phyloP scores from a whole-genome alignment of 2,329 filamentous ascomycete species.

The Didymella glomerata region DNA sequence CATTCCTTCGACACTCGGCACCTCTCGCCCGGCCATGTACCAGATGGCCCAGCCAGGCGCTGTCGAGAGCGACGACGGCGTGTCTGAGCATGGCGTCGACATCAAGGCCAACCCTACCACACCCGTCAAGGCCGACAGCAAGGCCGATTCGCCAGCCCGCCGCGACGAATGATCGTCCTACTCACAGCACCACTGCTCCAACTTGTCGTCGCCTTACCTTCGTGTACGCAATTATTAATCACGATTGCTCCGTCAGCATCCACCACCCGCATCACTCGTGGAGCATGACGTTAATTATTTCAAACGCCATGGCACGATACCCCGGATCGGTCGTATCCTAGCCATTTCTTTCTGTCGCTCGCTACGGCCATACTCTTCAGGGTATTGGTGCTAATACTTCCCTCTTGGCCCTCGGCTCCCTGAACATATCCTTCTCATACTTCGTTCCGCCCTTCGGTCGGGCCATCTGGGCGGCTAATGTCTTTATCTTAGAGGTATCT shows the following conservation, averaged over 20 bases:
- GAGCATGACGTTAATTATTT: conserved; percentile 25
- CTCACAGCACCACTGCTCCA: conserved; percentile 7
- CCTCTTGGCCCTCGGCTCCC: conserved; percentile 25
- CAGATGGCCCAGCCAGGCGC: conserved; percentile 37
- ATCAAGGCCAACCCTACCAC: conserved; percentile 47
- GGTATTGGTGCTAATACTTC: conserved; percentile 34
- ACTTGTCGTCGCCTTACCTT: conserved; percentile 26
- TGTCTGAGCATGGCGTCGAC: conserved; percentile 41
- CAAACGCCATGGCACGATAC: conserved; percentile 21
- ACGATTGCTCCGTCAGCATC: conserved; percentile 40
- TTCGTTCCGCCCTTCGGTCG: conserved; percentile 23
- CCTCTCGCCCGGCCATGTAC: conserved; percentile 42
- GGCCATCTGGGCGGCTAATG: conserved; percentile 27
- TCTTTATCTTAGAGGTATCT: conserved; percentile 41
- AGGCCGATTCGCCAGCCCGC: conserved; percentile 36
- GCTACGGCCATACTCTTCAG: conserved; percentile 22
- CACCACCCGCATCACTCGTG: conserved; percentile 32
- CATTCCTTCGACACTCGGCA: conserved; percentile 47
- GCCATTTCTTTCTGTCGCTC: conserved; percentile 30
- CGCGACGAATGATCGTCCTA: conserved; percentile 38
- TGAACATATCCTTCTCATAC: conserved; percentile 36
- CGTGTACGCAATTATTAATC: conserved; percentile 44
- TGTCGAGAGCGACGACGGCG: conserved; percentile 41
- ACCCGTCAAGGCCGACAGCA: conserved; percentile 43
- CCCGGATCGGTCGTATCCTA: conserved; percentile 2